Base-by-base conservation (phyloP, 2,329 filamentous ascomycete genomes). In the Gnomoniopsis sp. region DNA sequence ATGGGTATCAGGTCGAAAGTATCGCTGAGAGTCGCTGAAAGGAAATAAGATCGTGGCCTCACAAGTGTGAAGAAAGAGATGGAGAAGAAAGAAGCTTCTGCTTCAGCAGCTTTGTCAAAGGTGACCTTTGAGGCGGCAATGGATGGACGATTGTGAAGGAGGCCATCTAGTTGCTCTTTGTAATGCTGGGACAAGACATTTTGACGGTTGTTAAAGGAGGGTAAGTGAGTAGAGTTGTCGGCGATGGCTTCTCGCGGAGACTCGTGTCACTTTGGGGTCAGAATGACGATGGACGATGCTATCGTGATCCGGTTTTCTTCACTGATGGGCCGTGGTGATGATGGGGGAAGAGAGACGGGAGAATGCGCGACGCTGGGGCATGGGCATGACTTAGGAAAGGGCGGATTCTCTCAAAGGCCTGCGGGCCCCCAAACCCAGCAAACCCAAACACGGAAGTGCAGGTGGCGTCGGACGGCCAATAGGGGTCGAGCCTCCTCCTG, bases 111-210 rank as follows among this genome's bases (percentile, higher is more conserved):
- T 55, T 36, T 59, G 34, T 46, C 19, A 22, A 46, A 38, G 62
- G 62, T 66, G 61, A 33, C 49, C 33, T 49, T 63, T 63, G 60
- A 33, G 49, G 58, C 53, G 23, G 55, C 52, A 57, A 63, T 63
- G 57, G 61, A 59, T 68, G 58, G 64, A 55, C 60, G 57, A 22
- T 11, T 44, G 49, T 61, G 61, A 63, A 61, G 63, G 59, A 63
- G 68, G 68, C 67, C 72, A 71, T 74, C 67, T 75, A 74, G 66
- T 62, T 55, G 52, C 51, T 47, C 23, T 36, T 56, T 30, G 36
- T 53, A 17, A 3, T 6, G 6, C 8, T 6, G 33, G 21, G 22
- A 48, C 2, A 36, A 46, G 19, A 33, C 61, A 62, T 62, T 15
- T 50, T 58, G 57, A 48, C 14, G 19, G 23, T 30, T 56, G 8